phyloP scores from a whole-genome alignment of 78 protist species.

The Isochrysis galbana region DNA sequence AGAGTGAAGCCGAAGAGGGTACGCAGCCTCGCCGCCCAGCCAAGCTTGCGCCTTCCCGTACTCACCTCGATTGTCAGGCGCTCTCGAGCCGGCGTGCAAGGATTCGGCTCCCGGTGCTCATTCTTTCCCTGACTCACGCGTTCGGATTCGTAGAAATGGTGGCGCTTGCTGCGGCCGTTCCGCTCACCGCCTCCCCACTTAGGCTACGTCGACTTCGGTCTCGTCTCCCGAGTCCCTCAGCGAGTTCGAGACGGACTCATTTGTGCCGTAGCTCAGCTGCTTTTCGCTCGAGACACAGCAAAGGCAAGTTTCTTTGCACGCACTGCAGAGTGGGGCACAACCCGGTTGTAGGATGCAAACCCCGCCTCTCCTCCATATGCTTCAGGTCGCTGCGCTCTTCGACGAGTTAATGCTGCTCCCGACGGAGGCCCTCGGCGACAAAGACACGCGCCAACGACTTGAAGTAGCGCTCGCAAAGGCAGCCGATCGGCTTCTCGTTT shows the following conservation, averaged over 20 bases:
- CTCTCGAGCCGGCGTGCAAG: neutral
- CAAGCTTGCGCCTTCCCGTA: too few relatives aligned
- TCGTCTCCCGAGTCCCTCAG: slow-evolving; percentile 6
- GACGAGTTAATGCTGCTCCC: slow-evolving; percentile 32
- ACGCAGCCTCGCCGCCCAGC: too few relatives aligned
- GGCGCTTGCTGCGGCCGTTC: neutral
- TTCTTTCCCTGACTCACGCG: too few relatives aligned
- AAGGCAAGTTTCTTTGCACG: too few relatives aligned
- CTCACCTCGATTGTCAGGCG: too few relatives aligned
- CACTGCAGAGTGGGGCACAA: too few relatives aligned
- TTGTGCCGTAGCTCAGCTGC: slow-evolving; percentile 28
- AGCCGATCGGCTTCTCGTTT: neutral
- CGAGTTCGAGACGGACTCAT: slow-evolving; percentile 18
- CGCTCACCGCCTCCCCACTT: neutral
- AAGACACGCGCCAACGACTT: neutral
- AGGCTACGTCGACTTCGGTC: slow-evolving; percentile 30
- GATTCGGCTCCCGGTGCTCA: too few relatives aligned
- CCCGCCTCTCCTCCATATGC: too few relatives aligned
- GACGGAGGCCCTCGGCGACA: neutral
- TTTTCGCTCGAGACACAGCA: neutral
- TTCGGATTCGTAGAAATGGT: too few relatives aligned
- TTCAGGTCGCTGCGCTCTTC: neutral
- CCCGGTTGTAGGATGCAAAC: too few relatives aligned
- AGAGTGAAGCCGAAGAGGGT: neutral
- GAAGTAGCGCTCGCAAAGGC: neutral